Percentiles rank a stretch among this genome's conserved stretches.
Evolutionary conservation across 2,329 filamentous ascomycete species (phyloP).

Genomic region (Acephala macrosclerotiorum): DNA sequence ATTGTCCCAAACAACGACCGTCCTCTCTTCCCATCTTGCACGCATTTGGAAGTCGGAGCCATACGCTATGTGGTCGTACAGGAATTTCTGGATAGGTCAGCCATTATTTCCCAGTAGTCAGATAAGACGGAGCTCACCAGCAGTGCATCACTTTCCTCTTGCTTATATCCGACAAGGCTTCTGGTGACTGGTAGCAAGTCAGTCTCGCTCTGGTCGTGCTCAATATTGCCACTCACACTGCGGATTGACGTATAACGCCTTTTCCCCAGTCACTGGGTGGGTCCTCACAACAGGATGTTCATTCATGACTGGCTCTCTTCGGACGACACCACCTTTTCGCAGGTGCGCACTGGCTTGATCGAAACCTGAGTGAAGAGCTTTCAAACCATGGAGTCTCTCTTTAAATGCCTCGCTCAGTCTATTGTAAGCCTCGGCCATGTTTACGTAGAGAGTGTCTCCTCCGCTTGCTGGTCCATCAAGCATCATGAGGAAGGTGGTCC

Average conservation of each 20-base stretch:
- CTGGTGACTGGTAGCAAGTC: conserved; percentile 67
- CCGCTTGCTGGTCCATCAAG: conserved; percentile 83
- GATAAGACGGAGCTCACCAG: conserved; percentile 48
- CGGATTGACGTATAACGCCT: conserved; percentile 82
- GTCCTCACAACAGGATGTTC: conserved; percentile 82
- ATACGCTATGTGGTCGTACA: conserved; percentile 77
- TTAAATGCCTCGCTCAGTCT: conserved; percentile 81
- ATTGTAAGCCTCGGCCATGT: conserved; percentile 82
- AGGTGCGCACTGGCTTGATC: conserved; percentile 79
- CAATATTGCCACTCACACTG: conserved; percentile 66
- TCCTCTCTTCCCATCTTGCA: conserved; percentile 80
- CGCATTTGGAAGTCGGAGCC: conserved; percentile 77
- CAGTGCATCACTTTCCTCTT: conserved; percentile 82
- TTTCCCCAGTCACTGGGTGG: conserved; percentile 84
- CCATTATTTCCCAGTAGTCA: background rate
- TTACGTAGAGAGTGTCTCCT: conserved; percentile 85
- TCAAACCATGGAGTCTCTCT: conserved; percentile 80
- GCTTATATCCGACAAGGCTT: conserved; percentile 82
- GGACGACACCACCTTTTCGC: conserved; percentile 72
- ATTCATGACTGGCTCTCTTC: conserved; percentile 77
- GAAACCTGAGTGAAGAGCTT: conserved; percentile 80
- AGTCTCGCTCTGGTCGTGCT: conserved; percentile 58
- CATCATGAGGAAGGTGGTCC: conserved; percentile 88
- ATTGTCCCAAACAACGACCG: conserved; percentile 89
- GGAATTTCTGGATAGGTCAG: conserved; percentile 73